A percentile compares a stretch with the other conserved stretches of the same genome.
phyloP scores from a whole-genome alignment of 768 basidiomycete genomes.

The Lentinula guzmanii region DNA sequence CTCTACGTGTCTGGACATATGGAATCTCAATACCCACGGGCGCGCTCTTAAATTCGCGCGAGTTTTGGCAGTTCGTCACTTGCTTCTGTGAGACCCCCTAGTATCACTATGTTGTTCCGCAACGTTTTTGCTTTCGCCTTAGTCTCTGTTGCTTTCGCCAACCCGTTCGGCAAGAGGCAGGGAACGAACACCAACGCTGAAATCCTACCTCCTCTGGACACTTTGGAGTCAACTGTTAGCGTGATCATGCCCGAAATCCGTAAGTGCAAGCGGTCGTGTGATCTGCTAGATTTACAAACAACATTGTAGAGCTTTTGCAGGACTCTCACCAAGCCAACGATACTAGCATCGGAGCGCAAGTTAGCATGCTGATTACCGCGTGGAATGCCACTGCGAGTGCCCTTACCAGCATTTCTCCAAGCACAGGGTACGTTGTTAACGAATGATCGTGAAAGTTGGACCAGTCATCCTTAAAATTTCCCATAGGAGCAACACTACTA shows the following conservation, averaged over 20 bases:
- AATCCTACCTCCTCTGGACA: conserved; percentile 20
- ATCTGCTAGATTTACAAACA: background rate
- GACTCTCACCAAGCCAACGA: conserved; percentile 23
- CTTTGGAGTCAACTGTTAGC: conserved; percentile 18
- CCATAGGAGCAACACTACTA: conserved; percentile 23
- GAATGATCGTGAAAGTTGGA: background rate
- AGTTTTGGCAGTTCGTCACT: background rate
- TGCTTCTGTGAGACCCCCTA: conserved; percentile 3
- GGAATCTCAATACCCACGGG: background rate
- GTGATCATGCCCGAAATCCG: conserved; percentile 19
- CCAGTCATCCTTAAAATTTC: background rate
- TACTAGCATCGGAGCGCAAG: conserved; percentile 21
- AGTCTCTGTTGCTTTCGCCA: conserved; percentile 21
- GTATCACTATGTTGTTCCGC: conserved; percentile 24
- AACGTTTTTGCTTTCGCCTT: conserved; percentile 22
- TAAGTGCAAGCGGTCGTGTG: conserved; percentile 8
- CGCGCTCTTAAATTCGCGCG: background rate
- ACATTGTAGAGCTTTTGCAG: conserved; percentile 19
- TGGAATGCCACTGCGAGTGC: conserved; percentile 18
- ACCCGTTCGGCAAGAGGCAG: conserved; percentile 22
- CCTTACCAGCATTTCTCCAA: conserved; percentile 15
- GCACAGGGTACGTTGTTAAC: background rate
- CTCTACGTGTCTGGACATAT: background rate
- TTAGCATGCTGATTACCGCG: conserved; percentile 18
- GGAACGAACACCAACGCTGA: conserved; percentile 25